Conservation (phyloP, 306 rosid species). For the Geum urbanum region DNA sequence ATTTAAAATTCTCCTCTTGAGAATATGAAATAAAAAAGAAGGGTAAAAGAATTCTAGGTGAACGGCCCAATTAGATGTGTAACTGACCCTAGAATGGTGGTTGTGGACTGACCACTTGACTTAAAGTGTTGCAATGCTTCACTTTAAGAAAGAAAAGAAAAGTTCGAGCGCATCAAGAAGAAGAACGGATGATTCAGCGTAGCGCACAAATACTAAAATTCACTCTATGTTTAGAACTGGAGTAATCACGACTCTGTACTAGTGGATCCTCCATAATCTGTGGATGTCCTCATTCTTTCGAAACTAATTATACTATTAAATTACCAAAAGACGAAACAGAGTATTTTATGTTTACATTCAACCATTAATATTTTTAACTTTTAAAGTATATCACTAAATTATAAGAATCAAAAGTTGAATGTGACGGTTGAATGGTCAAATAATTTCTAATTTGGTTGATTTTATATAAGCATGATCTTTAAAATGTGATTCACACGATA, state of each 20-base stretch:
- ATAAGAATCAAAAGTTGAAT: no score
- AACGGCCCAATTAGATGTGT: not conserved
- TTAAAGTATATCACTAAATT: no score
- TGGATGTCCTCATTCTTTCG: constrained; percentile 1
- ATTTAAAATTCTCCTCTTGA: constrained; percentile 8
- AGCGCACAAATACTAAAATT: constrained; percentile 28
- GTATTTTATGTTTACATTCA: no score
- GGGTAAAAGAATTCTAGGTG: no score
- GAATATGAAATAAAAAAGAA: not conserved
- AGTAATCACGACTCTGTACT: not conserved
- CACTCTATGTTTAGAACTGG: not conserved
- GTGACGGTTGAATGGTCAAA: no score
- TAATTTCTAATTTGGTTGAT: no score
- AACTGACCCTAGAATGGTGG: constrained; percentile 29
- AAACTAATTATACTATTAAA: not conserved
- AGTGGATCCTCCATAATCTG: constrained; percentile 34
- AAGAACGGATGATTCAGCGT: constrained; percentile 22
- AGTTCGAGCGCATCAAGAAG: constrained; percentile 26
- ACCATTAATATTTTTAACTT: no score
- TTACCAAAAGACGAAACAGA: no score
- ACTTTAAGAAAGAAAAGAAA: not conserved
- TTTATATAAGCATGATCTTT: no score
- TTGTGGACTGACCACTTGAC: constrained; percentile 45
- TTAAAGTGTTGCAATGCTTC: not conserved
- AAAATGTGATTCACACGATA: no score